Evolutionary conservation across 164 flowering plant species (phyloP), one percentile per base, ranked within the genome.

Genomic region (Cinnamomum chago): DNA sequence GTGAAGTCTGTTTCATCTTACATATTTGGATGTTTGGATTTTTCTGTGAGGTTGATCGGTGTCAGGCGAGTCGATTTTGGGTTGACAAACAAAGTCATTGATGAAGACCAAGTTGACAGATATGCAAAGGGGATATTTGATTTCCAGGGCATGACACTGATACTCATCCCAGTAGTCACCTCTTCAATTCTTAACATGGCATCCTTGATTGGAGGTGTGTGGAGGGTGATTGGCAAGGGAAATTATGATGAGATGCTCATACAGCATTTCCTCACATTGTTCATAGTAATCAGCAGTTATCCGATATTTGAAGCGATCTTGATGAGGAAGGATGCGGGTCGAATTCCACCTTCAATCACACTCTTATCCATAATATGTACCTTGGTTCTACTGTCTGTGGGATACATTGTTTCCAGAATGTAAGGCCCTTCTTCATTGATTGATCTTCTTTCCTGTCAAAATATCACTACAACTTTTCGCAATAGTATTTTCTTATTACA

Each of bases 61-160:
- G 15, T 73, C 9, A 67, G 27, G 62, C 30, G 80, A 47, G 78
- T 81, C 3, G 73, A 72, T 50, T 86, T 86, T 52, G 62, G 50
- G 68, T 75, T 79, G 6, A 86, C 86, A 20, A 80, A 78, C 60
- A 86, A 86, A 73, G 82, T 62, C 7, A 73, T 62, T 2, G 79
- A 81, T 24, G 72, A 81, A 5, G 78, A 77, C 73, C 70, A 75
- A 47, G 15, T 60, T 0, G 76, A 76, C 67, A 70, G 70, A 50
- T 79, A 84, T 67, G 50, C 74, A 24, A 74, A 25, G 77, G 85
- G 76, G 2, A 62, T 58, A 9, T 82, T 74, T 52, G 79, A 84
- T 76, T 86, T 84, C 50, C 79, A 79, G 75, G 80, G 79, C 28
- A 68, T 77, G 68, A 60, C 68, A 5, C 5, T 65, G 30, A 70